These are phyloP conservation scores for Leucoagaricus sp. DNA, from an alignment of 1,284 basidiomycete genomes.

Conservation along the genomic window DNA sequence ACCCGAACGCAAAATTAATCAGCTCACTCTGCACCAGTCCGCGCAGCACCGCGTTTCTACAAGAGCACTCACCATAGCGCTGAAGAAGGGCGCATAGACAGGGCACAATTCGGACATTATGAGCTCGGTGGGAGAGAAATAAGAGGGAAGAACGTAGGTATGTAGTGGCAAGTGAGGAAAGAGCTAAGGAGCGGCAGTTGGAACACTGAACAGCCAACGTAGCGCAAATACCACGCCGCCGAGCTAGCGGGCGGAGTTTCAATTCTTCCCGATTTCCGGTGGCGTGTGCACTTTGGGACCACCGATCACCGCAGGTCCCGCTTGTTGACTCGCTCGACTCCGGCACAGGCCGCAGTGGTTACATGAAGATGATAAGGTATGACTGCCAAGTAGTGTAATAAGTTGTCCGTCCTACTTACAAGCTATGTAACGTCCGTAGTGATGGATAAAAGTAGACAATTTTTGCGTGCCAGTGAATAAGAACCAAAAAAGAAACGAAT, in stretches of 20 bases:
- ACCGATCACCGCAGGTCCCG: not conserved
- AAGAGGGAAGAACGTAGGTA: conserved; percentile 11
- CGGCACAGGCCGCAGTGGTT: conserved; percentile 5
- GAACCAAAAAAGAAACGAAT: not conserved
- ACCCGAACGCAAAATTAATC: conserved; percentile 4
- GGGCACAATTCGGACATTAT: conserved; percentile 85
- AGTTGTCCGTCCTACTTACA: no score
- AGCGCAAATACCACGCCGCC: not conserved
- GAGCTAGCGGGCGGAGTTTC: conserved; percentile 9
- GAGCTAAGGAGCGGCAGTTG: conserved; percentile 17
- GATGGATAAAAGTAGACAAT: not conserved
- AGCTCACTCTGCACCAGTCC: conserved; percentile 1
- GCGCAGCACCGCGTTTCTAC: not conserved
- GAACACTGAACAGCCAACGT: conserved; percentile 1
- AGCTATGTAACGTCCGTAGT: not conserved
- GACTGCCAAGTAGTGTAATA: no score
- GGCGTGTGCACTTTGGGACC: not conserved
- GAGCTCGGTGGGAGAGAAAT: conserved; percentile 7
- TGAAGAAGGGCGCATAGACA: conserved; percentile 96
- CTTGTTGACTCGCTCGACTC: not conserved
- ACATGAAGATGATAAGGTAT: no score
- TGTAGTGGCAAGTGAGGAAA: conserved; percentile 19
- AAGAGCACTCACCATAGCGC: conserved; percentile 77
- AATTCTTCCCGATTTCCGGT: not conserved
- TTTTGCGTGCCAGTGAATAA: not conserved